phyloP scores from a whole-genome alignment of 768 basidiomycete genomes.

The Daedalea quercina region DNA sequence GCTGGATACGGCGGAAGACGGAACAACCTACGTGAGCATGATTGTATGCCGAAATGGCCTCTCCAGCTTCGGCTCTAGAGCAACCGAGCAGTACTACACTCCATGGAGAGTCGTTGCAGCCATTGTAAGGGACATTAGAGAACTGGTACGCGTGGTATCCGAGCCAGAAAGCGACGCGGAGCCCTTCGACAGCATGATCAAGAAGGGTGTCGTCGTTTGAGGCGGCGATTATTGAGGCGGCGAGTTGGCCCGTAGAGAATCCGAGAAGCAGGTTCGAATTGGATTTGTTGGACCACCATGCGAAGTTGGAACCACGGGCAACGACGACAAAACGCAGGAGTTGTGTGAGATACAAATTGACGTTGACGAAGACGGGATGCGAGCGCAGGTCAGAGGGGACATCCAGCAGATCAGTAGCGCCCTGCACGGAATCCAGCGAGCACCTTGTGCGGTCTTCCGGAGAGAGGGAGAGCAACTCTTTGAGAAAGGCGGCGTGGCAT shows the following conservation, averaged over 20 bases:
- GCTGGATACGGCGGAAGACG: background rate
- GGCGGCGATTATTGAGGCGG: constrained; percentile 11
- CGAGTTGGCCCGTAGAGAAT: constrained; percentile 15
- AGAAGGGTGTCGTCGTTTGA: constrained; percentile 5
- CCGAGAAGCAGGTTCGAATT: constrained; percentile 1
- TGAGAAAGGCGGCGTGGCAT: constrained; percentile 9
- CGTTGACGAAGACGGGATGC: constrained; percentile 9
- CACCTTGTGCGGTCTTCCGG: background rate
- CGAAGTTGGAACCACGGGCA: background rate
- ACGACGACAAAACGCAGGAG: constrained; percentile 10
- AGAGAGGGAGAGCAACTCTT: constrained; percentile 6
- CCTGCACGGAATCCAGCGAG: background rate
- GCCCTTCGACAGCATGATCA: constrained; percentile 6
- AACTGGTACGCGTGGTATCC: constrained; percentile 10
- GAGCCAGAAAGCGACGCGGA: constrained; percentile 13
- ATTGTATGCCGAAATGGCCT: constrained; percentile 7
- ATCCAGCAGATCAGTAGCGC: constrained; percentile 4
- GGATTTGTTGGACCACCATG: background rate
- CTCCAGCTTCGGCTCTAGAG: constrained; percentile 3
- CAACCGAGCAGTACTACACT: constrained; percentile 13
- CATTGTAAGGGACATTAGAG: background rate
- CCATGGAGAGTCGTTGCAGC: constrained; percentile 1
- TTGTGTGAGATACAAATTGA: constrained; percentile 12
- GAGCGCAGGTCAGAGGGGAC: background rate
- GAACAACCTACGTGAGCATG: constrained; percentile 2